Conservation (phyloP, 1,284 basidiomycete genomes). For the Fereydounia khargensis region DNA sequence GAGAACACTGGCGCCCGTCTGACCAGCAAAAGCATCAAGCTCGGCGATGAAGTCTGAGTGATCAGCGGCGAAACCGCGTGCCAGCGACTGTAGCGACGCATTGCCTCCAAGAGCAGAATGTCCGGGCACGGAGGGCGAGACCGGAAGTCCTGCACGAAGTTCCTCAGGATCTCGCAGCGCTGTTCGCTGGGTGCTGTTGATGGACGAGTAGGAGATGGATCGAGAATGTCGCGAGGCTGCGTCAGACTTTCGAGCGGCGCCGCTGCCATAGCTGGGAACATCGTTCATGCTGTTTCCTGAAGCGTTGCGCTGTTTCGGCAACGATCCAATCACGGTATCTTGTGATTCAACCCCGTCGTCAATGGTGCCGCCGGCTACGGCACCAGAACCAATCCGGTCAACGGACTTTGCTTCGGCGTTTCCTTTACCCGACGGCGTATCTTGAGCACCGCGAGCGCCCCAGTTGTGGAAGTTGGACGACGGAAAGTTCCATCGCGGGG, state of each 20-base stretch:
- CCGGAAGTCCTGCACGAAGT: slow-evolving; percentile 13
- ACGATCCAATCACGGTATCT: not conserved
- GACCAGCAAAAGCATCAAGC: slow-evolving; percentile 14
- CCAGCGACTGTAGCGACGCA: slow-evolving; percentile 22
- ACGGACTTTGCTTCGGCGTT: slow-evolving; percentile 10
- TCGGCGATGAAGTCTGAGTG: slow-evolving; percentile 23
- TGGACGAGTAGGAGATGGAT: slow-evolving; percentile 47
- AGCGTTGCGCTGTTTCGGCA: not conserved
- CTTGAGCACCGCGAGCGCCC: too few relatives aligned
- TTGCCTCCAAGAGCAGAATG: slow-evolving; percentile 15
- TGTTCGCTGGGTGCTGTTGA: slow-evolving; percentile 25
- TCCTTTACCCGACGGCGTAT: slow-evolving; percentile 2
- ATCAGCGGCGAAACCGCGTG: slow-evolving; percentile 14
- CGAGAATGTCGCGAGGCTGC: slow-evolving; percentile 36
- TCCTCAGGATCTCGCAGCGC: slow-evolving; percentile 9
- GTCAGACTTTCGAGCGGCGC: slow-evolving; percentile 2
- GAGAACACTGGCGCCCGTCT: slow-evolving; percentile 15
- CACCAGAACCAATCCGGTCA: too few relatives aligned
- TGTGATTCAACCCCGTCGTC: slow-evolving; percentile 30
- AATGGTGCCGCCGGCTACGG: slow-evolving; percentile 17
- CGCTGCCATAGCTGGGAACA: not conserved
- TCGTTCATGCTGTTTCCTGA: not conserved
- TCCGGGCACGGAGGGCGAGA: slow-evolving; percentile 20
- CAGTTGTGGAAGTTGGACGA: slow-evolving; percentile 11
- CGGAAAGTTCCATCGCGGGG: slow-evolving; percentile 76